Conservation (phyloP, 352 stramenopile species). For the Phytophthora nicotianae region DNA sequence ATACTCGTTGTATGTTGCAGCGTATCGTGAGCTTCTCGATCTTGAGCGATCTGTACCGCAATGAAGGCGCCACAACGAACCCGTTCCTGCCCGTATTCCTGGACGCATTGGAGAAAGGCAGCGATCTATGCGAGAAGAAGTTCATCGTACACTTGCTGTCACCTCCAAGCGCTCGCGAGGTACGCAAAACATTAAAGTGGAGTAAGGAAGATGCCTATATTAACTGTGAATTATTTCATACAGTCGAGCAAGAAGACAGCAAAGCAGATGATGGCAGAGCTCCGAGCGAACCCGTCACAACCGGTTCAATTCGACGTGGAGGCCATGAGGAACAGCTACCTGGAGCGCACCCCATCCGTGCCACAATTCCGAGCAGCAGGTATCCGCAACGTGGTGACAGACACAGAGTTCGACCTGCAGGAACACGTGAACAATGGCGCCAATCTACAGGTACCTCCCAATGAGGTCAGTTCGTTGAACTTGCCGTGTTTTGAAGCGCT, state of each 20-base stretch:
- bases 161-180: slow-evolving; percentile 52
- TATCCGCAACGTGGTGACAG: slow-evolving; percentile 81
- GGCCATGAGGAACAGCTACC: slow-evolving; percentile 66
- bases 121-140: slow-evolving; percentile 77
- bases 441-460: slow-evolving; percentile 68
- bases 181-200: slow-evolving; percentile 23
- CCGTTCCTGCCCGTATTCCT: slow-evolving; percentile 90
- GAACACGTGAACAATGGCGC: slow-evolving; percentile 84
- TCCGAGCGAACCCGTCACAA: slow-evolving; percentile 56
- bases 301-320: slow-evolving; percentile 69
- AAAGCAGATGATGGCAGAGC: slow-evolving; percentile 71
- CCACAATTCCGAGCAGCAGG: slow-evolving; percentile 78
- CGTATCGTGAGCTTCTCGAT: slow-evolving; percentile 89
- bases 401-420: slow-evolving; percentile 83
- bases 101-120: slow-evolving; percentile 78
- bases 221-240: slow-evolving; percentile 24
- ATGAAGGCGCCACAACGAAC: slow-evolving; percentile 75
- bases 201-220: not conserved
- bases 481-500: slow-evolving; percentile 75
- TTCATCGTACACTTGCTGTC: slow-evolving; percentile 78
- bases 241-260: slow-evolving; percentile 73
- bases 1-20: slow-evolving; percentile 33
- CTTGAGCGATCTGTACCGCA: slow-evolving; percentile 84
- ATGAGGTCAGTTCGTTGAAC: slow-evolving; percentile 72
- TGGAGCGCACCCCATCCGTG: slow-evolving; percentile 74